These are phyloP conservation scores for Apocynum venetum DNA, from an alignment of 257 asterid genomes.

Conservation along the genomic window DNA sequence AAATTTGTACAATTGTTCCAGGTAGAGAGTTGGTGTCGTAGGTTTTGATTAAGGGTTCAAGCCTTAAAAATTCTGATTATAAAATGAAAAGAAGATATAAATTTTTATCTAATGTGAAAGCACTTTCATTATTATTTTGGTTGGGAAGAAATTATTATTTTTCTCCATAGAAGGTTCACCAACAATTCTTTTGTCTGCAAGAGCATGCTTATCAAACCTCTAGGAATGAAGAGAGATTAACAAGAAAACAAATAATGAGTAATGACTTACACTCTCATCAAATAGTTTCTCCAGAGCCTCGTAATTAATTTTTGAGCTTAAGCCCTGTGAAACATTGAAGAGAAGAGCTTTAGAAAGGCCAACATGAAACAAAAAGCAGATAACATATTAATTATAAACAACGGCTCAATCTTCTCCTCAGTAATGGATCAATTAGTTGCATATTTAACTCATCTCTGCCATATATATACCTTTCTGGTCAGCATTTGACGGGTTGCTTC, in stretches of 20 bases:
- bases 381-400: too few species aligned
- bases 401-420: background rate
- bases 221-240: background rate
- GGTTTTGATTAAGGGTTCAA: background rate
- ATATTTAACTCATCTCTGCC: background rate
- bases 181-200: background rate
- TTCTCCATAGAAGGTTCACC: too few species aligned
- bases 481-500: constrained; percentile 59
- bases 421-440: background rate
- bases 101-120: too few species aligned
- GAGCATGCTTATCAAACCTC: background rate
- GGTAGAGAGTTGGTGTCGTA: too few species aligned
- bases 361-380: background rate
- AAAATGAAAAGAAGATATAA: too few species aligned
- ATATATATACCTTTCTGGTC: constrained; percentile 46
- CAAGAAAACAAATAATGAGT: background rate
- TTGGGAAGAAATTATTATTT: background rate
- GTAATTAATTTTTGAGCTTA: constrained; percentile 18
- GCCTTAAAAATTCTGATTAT: background rate
- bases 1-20: too few species aligned
- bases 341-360: background rate
- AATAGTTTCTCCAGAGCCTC: constrained; percentile 20
- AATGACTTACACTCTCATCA: constrained; percentile 15
- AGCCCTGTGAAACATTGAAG: constrained; percentile 11
- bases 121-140: background rate